Percentiles rank a stretch among this genome's conserved stretches.
phyloP scores from a whole-genome alignment of 2,329 filamentous ascomycete genomes.

The Botrytis cinerea region DNA sequence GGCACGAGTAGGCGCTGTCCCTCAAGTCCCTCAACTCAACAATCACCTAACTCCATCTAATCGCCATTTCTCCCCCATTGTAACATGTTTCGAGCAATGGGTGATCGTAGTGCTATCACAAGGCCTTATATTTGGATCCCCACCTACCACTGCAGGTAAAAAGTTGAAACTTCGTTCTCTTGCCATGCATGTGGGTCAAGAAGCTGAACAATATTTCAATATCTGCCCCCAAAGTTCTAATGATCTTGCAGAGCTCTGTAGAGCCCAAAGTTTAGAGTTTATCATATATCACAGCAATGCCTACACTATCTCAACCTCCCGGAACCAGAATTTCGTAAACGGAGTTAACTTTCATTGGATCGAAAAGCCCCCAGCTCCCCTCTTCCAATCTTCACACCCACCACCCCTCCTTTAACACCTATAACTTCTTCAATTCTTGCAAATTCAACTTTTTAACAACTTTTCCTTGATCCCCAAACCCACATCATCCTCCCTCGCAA shows the following conservation, averaged over 20 bases:
- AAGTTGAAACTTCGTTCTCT: neutral
- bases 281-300: too few species aligned
- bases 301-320: neutral
- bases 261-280: neutral
- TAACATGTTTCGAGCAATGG: neutral
- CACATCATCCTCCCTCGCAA: neutral
- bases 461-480: neutral
- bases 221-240: neutral
- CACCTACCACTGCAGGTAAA: neutral
- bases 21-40: too few species aligned
- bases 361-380: neutral
- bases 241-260: neutral
- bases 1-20: neutral
- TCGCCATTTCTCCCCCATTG: neutral
- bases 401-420: neutral
- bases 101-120: too few species aligned
- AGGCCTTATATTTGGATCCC: neutral
- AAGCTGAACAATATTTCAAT: neutral
- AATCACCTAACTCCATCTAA: too few species aligned
- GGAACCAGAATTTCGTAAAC: too few species aligned
- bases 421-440: neutral
- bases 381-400: neutral
- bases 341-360: neutral
- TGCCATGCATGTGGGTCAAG: neutral
- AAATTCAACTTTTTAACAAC: neutral